Conservation (phyloP, 225 moss, liverwort and hornwort species). For the Bryum argenteum region DNA sequence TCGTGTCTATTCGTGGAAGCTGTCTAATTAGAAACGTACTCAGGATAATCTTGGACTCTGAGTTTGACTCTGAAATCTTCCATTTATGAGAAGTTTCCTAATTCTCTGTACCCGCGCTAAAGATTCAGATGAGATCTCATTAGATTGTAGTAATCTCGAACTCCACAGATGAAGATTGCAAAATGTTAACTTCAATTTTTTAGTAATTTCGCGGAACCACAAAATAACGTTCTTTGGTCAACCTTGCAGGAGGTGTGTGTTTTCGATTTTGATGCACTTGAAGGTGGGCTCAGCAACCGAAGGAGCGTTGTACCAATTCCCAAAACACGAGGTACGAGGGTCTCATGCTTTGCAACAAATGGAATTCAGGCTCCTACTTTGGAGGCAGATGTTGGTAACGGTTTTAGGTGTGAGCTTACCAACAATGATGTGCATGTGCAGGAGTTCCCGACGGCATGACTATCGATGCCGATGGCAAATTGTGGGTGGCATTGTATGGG, state of each 20-base stretch:
- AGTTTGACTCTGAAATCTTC: too few relatives aligned
- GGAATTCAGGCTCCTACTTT: neutral
- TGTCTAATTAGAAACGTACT: neutral
- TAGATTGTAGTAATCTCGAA: too few relatives aligned
- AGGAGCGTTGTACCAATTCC: slow-evolving; percentile 39
- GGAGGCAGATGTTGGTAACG: neutral
- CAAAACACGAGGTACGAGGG: slow-evolving; percentile 39
- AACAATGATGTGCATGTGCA: slow-evolving; percentile 16
- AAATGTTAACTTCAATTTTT: too few relatives aligned
- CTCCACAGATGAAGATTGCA: too few relatives aligned
- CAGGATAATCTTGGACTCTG: neutral
- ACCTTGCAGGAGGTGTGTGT: slow-evolving; percentile 50
- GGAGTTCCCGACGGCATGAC: slow-evolving; percentile 60
- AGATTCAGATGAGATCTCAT: too few relatives aligned
- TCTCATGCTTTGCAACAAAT: neutral
- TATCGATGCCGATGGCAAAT: slow-evolving; percentile 51
- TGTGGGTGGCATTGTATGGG: slow-evolving; percentile 56
- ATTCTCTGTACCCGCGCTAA: neutral
- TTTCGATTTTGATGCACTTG: slow-evolving; percentile 51
- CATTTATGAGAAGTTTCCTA: neutral
- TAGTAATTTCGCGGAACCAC: too few relatives aligned
- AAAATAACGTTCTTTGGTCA: too few relatives aligned
- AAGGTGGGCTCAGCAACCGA: slow-evolving; percentile 52
- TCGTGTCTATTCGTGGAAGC: neutral
- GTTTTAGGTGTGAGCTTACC: slow-evolving; percentile 1